phyloP scores from a whole-genome alignment of 768 basidiomycete species.

The Kwoniella bestiolae region DNA sequence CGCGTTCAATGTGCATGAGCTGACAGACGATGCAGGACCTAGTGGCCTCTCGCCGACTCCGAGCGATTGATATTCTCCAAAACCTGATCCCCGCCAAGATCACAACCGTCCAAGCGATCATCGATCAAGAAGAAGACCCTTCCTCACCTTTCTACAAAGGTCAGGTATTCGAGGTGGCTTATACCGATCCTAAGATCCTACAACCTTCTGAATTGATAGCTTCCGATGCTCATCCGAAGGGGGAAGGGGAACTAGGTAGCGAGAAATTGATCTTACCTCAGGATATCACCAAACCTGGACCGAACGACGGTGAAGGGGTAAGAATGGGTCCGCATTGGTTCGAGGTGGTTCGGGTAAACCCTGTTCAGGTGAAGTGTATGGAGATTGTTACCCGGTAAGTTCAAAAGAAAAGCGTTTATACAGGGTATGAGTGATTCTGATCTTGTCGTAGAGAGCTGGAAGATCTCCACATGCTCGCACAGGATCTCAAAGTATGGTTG shows the following conservation, averaged over 20 bases:
- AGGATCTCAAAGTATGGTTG: slow-evolving; percentile 47
- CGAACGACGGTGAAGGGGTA: slow-evolving; percentile 10
- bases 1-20: neutral
- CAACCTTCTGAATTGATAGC: slow-evolving; percentile 25
- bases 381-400: slow-evolving; percentile 34
- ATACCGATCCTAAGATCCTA: slow-evolving; percentile 18
- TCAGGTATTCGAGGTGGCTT: slow-evolving; percentile 15
- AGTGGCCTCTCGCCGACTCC: slow-evolving; percentile 20
- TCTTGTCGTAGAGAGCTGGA: slow-evolving; percentile 34
- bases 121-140: slow-evolving; percentile 35
- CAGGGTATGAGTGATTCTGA: neutral
- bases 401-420: no score
- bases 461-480: slow-evolving; percentile 32
- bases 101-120: slow-evolving; percentile 28
- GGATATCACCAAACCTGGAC: slow-evolving; percentile 14
- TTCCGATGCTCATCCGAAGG: neutral
- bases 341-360: slow-evolving; percentile 40
- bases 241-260: neutral
- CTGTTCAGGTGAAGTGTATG: slow-evolving; percentile 27
- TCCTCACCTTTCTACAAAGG: slow-evolving; percentile 31
- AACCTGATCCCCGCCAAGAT: slow-evolving; percentile 40
- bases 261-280: slow-evolving; percentile 19
- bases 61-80: slow-evolving; percentile 39
- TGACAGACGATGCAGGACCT: slow-evolving; percentile 33
- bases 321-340: slow-evolving; percentile 41